Base-by-base conservation (phyloP, 1,284 basidiomycete genomes). In the Leccinum cinnamomeum region DNA sequence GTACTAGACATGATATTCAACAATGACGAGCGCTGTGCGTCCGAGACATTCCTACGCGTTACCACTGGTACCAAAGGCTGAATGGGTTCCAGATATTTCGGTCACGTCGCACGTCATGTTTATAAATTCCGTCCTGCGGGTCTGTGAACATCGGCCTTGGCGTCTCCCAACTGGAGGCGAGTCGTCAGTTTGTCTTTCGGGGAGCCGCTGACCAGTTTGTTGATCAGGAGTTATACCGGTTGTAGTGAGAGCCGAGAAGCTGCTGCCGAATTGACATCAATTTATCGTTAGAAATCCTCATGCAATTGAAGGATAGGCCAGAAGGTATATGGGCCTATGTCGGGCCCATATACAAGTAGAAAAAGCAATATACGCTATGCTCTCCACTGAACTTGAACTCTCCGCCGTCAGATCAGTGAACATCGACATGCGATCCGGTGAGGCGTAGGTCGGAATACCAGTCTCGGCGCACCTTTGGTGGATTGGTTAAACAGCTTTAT, bases 1-100 rank as follows among this genome's bases (percentile, higher is more conserved):
- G 85, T 89, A 0, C 72, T 95, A 39, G 88, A 92, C 70, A 75
- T 75, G 64, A 79, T 93, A n/a, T 93, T 93, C 64, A 73, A 78
- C 8, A 67, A 78, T 3, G 79, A 83, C 53, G 67, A 78, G 56
- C 81, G 75, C 12, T 87, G 89, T 90, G 57, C 44, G 70, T 71
- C 16, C 37, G 23, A 33, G 39, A 23, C 28, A 61, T 50, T 20
- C 33, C 20, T 54, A 2, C 16, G 51, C n/a, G n/a, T 10, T n/a
- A 44, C n/a, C n/a, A 10, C n/a, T 44, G 41, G 41, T 18, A 48
- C 10, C 23, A 5, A 44, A 25, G 20, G 54, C 28, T 56, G 35
- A 56, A 23, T 54, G 41, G 41, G 7, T 28, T 58, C n/a, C 12
- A 89, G 88, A 81, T 65, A 79, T 91, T 33, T 87, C 87, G 2